Percentiles rank a stretch among this genome's conserved stretches.
These are phyloP conservation scores for Euphrasia confusa DNA, from an alignment of 257 asterid genomes.

Conservation along the genomic window DNA sequence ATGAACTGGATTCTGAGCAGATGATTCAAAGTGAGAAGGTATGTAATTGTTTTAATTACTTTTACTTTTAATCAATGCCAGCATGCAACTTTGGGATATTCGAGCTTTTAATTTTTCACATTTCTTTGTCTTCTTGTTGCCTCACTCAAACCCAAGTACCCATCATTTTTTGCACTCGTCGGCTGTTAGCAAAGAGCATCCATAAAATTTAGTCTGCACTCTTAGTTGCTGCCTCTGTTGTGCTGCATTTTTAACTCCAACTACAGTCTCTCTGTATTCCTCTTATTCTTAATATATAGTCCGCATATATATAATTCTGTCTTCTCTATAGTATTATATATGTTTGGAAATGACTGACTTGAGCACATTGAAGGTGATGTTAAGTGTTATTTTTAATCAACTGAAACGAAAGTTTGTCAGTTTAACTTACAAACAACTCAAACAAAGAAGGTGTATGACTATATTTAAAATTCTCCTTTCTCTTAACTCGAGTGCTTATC, in stretches of 20 bases:
- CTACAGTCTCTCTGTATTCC: conserved; percentile 2
- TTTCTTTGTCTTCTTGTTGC: background rate
- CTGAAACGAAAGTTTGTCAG: background rate
- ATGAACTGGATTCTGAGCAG: conserved; percentile 41
- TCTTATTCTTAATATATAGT: background rate
- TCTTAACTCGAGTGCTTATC: background rate
- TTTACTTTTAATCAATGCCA: conserved; percentile 19
- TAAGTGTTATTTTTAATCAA: background rate
- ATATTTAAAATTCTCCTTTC: background rate
- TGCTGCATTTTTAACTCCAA: conserved; percentile 16
- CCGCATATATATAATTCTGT: too few relatives aligned
- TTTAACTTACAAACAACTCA: too few relatives aligned
- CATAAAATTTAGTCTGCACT: background rate
- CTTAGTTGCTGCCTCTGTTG: conserved; percentile 9
- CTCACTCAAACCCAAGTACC: background rate
- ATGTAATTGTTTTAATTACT: conserved; percentile 19
- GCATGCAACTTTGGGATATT: conserved; percentile 10
- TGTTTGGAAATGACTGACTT: background rate
- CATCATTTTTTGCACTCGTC: conserved; percentile 7
- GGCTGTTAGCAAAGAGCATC: conserved; percentile 1
- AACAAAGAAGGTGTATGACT: too few relatives aligned
- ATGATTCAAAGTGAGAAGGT: conserved; percentile 56
- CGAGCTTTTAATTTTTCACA: conserved; percentile 1
- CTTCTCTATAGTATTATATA: background rate
- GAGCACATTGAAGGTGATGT: background rate